phyloP scores from a whole-genome alignment of 768 basidiomycete species.

The Cystofilobasidium macerans region DNA sequence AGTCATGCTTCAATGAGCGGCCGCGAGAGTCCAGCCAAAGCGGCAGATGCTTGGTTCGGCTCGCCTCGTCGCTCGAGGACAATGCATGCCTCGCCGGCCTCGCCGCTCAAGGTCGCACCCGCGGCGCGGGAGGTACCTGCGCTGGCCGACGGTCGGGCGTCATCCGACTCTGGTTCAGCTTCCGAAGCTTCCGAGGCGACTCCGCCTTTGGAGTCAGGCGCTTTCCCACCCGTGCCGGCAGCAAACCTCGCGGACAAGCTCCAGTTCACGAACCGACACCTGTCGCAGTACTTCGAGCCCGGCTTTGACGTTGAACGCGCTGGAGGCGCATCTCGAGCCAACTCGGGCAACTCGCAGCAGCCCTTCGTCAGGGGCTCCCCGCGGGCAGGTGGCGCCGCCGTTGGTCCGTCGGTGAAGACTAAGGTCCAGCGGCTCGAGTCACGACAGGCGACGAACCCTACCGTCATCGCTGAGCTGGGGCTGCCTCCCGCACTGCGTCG shows the following conservation, averaged over 20 bases:
- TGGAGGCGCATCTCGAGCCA: background rate
- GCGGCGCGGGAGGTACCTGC: background rate
- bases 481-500: constrained; percentile 2
- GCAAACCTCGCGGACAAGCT: background rate
- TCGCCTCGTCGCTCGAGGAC: background rate
- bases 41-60: background rate
- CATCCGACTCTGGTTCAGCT: constrained; percentile 18
- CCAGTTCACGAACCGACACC: background rate
- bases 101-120: background rate
- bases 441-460: background rate
- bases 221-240: background rate
- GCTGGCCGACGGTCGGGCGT: background rate
- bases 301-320: background rate
- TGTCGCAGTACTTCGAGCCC: background rate
- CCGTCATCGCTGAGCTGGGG: background rate
- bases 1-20: constrained; percentile 1
- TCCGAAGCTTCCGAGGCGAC: constrained; percentile 24
- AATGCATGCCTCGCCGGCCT: background rate
- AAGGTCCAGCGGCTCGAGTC: constrained; percentile 23
- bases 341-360: constrained; percentile 3
- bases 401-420: constrained; percentile 20
- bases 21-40: constrained; percentile 8
- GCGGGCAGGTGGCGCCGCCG: background rate
- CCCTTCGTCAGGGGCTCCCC: background rate
- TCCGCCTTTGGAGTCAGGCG: constrained; percentile 1